Base-by-base conservation (phyloP, 2,329 filamentous ascomycete species). In the Colletotrichum magnum region DNA sequence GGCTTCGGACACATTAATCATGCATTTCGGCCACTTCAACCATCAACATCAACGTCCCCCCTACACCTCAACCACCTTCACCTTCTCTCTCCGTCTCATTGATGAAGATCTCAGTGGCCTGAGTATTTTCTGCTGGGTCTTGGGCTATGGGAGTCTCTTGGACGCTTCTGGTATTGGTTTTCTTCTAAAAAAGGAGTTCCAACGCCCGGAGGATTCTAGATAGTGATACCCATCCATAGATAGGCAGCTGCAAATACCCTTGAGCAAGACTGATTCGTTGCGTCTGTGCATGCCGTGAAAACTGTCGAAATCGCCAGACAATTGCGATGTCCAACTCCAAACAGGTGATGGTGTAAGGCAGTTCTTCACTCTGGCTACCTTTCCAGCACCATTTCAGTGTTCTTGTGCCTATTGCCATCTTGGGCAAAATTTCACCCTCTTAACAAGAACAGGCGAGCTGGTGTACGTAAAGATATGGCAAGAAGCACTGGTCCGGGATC, bases 1-100 rank as follows among this genome's bases (percentile, higher is more conserved):
- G 52, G 62, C 66, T 71, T 65, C 66, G 59, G 57, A 58, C 41
- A 71, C 68, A 69, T 64, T 71, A 69, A 65, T 71, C 60, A 69
- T 69, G 52, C 60, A 48, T 52, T 64, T 64, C 69, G 66, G 50
- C 60, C 69, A 58, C 36, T 43, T 43, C 59, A 52, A 60, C 66
- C 57, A 51, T 52, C 53, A 50, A 57, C 45, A 52, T 50, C 65
- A 59, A 57, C 48, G 52, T 28, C 60, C 50, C 28, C 68, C 16
- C 36, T 63, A 21, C 52, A 32, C 57, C 32, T 32, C 53, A 41
- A 39, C 41, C 41, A 15, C 15, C 16, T 43, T 24, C 28, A 32
- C 61, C 21, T 24, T 51, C 36, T 68, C 26, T 6, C 64, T 52
- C n/a, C 50, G 21, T 62, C 59, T 28, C 18, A 47, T 39, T 61